Conservation (phyloP, 2,329 filamentous ascomycete species). For the Colletotrichum filicis region DNA sequence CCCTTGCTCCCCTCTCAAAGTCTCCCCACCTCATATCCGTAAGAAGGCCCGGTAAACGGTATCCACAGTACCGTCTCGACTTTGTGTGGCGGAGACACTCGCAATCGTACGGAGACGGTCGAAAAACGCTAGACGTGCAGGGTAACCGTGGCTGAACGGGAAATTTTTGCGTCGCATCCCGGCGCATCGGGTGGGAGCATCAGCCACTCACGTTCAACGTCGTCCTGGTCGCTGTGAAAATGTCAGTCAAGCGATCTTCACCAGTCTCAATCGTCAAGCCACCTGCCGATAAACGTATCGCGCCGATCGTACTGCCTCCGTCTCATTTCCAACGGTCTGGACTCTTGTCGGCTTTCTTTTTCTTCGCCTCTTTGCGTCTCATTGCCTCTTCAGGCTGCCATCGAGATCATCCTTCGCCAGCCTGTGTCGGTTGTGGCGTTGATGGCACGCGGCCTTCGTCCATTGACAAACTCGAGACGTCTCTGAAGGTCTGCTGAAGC, state of each 20-base stretch:
- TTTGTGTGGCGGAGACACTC: background rate
- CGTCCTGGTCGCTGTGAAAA: background rate
- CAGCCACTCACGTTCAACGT: constrained; percentile 26
- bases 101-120: background rate
- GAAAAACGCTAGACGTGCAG: background rate
- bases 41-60: background rate
- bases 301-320: constrained; percentile 22
- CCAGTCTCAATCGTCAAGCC: constrained; percentile 17
- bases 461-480: constrained; percentile 21
- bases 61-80: constrained; percentile 26
- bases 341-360: constrained; percentile 5
- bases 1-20: constrained; percentile 4
- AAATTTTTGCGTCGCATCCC: constrained; percentile 20
- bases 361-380: constrained; percentile 5
- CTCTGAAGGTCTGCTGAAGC: constrained; percentile 23
- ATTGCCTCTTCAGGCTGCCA: constrained; percentile 20
- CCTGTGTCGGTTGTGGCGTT: constrained; percentile 6
- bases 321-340: constrained; percentile 26
- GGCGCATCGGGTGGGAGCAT: constrained; percentile 9
- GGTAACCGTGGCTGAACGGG: constrained; percentile 16
- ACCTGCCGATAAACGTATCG: constrained; percentile 3
- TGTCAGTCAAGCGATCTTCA: background rate
- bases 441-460: background rate
- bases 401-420: constrained; percentile 21
- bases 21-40: background rate